phyloP scores from a whole-genome alignment of 164 flowering plant genomes.

The Berberis thunbergii region DNA sequence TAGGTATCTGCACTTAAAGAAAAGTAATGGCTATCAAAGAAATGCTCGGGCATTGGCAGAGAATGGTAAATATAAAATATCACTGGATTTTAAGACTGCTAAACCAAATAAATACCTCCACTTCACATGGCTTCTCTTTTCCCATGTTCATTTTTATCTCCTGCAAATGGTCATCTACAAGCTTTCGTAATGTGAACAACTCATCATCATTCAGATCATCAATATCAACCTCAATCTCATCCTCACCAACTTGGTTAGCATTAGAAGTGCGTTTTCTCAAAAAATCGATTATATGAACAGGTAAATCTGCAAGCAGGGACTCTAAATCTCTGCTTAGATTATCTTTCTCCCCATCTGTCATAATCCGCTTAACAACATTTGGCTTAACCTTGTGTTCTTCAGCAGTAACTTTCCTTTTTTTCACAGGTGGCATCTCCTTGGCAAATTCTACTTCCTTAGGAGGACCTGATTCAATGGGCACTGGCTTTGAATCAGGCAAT shows the following conservation, averaged over 20 bases:
- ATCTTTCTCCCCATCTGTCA: slow-evolving; percentile 57
- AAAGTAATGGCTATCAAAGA: background rate
- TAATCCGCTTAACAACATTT: slow-evolving; percentile 25
- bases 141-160: slow-evolving; percentile 33
- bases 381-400: slow-evolving; percentile 22
- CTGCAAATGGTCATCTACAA: slow-evolving; percentile 54
- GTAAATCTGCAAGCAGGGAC: slow-evolving; percentile 44
- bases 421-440: slow-evolving; percentile 20
- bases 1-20: slow-evolving; percentile 34
- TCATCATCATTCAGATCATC: slow-evolving; percentile 59
- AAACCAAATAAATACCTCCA: slow-evolving; percentile 42
- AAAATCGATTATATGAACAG: slow-evolving; percentile 59
- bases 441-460: slow-evolving; percentile 22
- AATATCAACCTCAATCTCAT: slow-evolving; percentile 86
- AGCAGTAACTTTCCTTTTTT: slow-evolving; percentile 32
- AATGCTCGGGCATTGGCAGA: background rate
- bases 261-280: slow-evolving; percentile 40
- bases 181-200: slow-evolving; percentile 51
- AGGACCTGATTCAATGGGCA: slow-evolving; percentile 20
- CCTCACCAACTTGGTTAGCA: slow-evolving; percentile 39
- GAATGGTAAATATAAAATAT: background rate
- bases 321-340: slow-evolving; percentile 55
- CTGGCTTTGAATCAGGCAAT: slow-evolving; percentile 5
- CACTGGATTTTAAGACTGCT: background rate
- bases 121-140: slow-evolving; percentile 50